Conservation (phyloP, 192 early-diverging fungal species). For the Rhizophagus sp. region DNA sequence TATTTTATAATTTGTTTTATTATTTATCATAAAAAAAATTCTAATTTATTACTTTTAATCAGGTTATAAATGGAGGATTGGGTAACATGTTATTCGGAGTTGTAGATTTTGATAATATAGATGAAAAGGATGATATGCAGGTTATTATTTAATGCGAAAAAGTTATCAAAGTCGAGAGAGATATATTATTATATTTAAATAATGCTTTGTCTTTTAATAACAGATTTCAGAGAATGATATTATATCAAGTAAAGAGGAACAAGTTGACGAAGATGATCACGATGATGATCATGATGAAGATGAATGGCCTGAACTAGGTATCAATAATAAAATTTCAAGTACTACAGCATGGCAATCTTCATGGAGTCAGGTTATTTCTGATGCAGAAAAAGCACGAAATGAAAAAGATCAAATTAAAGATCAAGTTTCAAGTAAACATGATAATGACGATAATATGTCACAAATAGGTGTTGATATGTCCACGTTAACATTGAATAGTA, state of each 20-base stretch:
- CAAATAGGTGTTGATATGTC: background rate
- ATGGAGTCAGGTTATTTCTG: background rate
- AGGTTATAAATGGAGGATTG: background rate
- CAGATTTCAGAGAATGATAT: background rate
- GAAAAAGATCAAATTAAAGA: background rate
- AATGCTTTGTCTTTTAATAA: background rate
- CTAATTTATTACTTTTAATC: background rate
- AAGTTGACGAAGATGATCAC: background rate
- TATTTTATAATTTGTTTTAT: background rate
- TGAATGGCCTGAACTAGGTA: background rate
- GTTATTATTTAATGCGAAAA: background rate
- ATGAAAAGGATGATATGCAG: background rate
- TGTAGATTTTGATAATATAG: background rate
- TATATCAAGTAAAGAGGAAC: background rate
- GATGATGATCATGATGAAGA: background rate
- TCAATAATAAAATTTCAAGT: background rate
- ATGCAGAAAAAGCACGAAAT: background rate
- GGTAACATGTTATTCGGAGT: background rate
- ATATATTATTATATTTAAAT: too few relatives aligned
- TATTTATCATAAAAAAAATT: background rate
- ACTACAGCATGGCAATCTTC: background rate
- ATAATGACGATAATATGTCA: background rate
- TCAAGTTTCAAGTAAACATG: background rate
- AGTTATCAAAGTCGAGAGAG: too few relatives aligned
- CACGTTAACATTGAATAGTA: background rate